Base-by-base conservation (phyloP, 805 yeast genomes). In the Dipodascus geniculatus region DNA sequence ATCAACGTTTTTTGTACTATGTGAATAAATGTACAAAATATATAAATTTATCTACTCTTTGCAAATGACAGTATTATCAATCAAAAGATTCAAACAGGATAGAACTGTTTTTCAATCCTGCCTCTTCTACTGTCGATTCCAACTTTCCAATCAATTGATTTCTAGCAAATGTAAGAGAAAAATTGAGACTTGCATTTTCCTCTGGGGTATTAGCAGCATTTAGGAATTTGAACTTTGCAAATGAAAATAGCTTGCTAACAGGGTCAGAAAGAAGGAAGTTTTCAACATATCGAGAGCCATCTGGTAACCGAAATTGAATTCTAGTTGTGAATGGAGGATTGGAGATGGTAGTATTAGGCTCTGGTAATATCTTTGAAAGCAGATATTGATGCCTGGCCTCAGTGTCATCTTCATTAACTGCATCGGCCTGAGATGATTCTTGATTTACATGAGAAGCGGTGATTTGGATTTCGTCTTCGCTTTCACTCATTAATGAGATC, bases 221-320 rank as follows among this genome's bases (percentile, higher is more conserved):
- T 2, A 72, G 74, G 42, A 85, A 70, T 6, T 78, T 76, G 42
- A 70, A 17, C 14, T 38, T 91, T 23, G 85, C 77, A 64, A 78
- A 79, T 60, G 81, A 83, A 65, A 77, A 93, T 1, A 93, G 65
- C 1, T 65, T 67, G 2, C 71, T 55, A 0, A 93, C 87, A 2
- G 74, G 71, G 58, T 86, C 95, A 2, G 70, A 65, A 9, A 77
- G 62, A 6, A 69, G 68, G 60, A 91, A 85, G 55, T 86, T 77
- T 56, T 87, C 83, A 9, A 91, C 83, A 14, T 83, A 69, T 54
- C 97, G 74, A 49, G 81, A 77, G 17, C 98, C 97, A 61, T 83
- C 87, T 19, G 90, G 93, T 24, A 87, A 77, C 55, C 96, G 75
- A n/a, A 91, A 77, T 68, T 93, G 98, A 23, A 93, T 78, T 61